Percentiles rank a stretch among this genome's conserved stretches.
These are phyloP conservation scores for Phyllosticta capitalensis DNA, from an alignment of 2,329 filamentous ascomycete genomes.

Conservation along the genomic window DNA sequence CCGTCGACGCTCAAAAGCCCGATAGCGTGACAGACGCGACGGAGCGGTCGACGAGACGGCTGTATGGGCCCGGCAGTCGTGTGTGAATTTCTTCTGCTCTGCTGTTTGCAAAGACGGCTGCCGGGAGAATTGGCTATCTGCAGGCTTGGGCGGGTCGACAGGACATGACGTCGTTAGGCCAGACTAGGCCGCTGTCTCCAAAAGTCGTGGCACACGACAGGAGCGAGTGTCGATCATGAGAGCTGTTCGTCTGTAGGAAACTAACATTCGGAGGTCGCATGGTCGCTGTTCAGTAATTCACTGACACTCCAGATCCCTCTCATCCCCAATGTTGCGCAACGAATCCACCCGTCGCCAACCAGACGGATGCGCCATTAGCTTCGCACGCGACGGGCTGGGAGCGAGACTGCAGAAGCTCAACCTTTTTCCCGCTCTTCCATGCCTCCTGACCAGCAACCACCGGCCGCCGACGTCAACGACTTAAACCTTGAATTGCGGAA, in stretches of 20 bases:
- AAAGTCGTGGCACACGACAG: too few species aligned
- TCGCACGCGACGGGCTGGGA: background rate
- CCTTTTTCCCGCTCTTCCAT: background rate
- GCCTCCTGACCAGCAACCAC: background rate
- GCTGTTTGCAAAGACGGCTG: background rate
- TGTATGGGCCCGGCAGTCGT: background rate
- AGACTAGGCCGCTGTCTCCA: background rate
- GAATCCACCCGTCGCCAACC: too few species aligned
- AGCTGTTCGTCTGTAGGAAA: too few species aligned
- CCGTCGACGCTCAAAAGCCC: background rate
- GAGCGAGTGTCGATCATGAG: too few species aligned
- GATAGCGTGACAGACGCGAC: background rate
- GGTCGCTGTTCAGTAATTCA: too few species aligned
- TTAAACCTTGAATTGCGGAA: background rate
- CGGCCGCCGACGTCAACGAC: background rate
- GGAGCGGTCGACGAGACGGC: background rate
- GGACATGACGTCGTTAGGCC: background rate
- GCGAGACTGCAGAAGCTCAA: background rate
- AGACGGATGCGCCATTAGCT: too few species aligned
- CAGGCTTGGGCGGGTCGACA: background rate
- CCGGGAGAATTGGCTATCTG: background rate
- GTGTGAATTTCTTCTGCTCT: background rate
- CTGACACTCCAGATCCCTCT: too few species aligned
- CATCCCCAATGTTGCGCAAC: too few species aligned
- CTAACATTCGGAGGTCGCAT: too few species aligned